These are phyloP conservation scores for Lactuca sativa DNA, from an alignment of 129 eudicot genomes.

Conservation along the genomic window DNA sequence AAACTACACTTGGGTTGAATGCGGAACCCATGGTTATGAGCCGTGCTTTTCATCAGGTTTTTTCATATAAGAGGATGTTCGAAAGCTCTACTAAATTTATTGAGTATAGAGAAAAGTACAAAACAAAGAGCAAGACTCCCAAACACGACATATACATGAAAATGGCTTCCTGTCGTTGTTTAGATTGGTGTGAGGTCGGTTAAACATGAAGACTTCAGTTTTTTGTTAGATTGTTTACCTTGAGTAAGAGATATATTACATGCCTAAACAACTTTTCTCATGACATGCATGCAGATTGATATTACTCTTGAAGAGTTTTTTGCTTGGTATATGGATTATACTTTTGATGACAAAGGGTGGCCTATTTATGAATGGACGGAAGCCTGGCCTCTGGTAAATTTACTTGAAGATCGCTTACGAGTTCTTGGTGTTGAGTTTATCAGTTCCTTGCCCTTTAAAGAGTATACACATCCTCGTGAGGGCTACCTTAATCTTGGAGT, in stretches of 20 bases:
- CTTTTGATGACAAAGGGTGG: too few species aligned
- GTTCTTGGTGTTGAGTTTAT: too few species aligned
- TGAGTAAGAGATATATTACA: background rate
- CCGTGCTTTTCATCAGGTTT: constrained; percentile 62
- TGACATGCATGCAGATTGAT: constrained; percentile 49
- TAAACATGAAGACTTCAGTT: background rate
- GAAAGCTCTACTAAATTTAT: too few species aligned
- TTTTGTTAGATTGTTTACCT: background rate
- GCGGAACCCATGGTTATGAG: constrained; percentile 91
- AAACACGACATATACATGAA: constrained; percentile 34
- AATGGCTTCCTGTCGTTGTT: constrained; percentile 50
- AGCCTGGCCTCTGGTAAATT: too few species aligned
- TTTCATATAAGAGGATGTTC: too few species aligned
- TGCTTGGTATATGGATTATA: too few species aligned
- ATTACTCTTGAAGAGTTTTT: constrained; percentile 34
- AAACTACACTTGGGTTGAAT: constrained; percentile 53
- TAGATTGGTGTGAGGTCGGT: constrained; percentile 72
- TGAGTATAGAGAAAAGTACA: too few species aligned
- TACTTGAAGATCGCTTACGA: too few species aligned
- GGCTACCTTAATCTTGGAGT: too few species aligned
- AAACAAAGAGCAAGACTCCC: background rate
- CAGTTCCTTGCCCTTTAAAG: too few species aligned
- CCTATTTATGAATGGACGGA: too few species aligned
- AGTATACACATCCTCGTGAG: too few species aligned
- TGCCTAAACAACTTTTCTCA: background rate